Evolutionary conservation across 2,329 filamentous ascomycete genomes (phyloP), one percentile per base, ranked within the genome.

Genomic region (Fusarium staphyleae): DNA sequence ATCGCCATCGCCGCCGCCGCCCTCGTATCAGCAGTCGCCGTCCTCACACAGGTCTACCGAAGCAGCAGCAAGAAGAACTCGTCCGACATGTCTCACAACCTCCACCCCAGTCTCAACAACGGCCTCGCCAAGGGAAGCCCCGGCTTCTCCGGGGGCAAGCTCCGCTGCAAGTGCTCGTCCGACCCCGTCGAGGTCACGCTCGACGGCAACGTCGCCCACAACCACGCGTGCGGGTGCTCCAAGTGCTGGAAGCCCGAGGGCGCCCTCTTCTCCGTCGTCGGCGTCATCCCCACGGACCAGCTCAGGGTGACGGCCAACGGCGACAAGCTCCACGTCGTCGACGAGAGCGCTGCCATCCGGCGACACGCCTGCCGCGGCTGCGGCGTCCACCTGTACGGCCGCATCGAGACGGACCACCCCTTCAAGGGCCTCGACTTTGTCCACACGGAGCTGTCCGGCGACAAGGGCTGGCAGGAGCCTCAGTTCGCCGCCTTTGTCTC

Each of bases 381-480:
- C 65, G 83, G 83, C 16, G 80, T 82, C 12, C 84, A 87, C 66
- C 53, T 89, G 65, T 89, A 77, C 66, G 86, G 87, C 16, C 82
- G 85, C 40, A 88, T 89, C 64, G 82, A 85, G 62, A 78, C 76
- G 55, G 82, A 86, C 1, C 87, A 89, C 66, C 74, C 86, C 0
- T 89, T 89, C 77, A 82, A 85, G 70, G 86, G 86, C 0, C 76
- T 89, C n/a, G 85, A 87, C 69, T 89, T 89, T 69, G 84, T 89
- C 10, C 86, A 89, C 70, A 77, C 76, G 1, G 86, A 89, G 72
- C 73, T 89, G 36, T 82, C 79, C 14, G 74, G 80, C 43, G 71
- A 80, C 48, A 77, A 81, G 68, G 86, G 86, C n/a, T 89, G 87
- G 86, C 86, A 89, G 72, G 86, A 87, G 74, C 85, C 85, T 6